Percentiles rank a stretch among this genome's conserved stretches.
phyloP scores from a whole-genome alignment of 257 asterid genomes.

The Solanum pimpinellifolium region DNA sequence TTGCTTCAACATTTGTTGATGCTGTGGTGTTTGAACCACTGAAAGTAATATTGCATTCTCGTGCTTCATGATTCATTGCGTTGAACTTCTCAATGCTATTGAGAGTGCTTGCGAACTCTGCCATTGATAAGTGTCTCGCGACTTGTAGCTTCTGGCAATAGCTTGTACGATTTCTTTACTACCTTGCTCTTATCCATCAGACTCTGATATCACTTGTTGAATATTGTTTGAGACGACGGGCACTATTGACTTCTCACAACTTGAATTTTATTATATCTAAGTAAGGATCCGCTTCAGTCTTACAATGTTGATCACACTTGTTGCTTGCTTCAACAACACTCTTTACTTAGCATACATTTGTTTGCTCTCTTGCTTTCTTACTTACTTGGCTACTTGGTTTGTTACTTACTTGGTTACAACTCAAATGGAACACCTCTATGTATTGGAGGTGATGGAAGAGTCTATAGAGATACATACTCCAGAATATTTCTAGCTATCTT shows the following conservation, averaged over 20 bases:
- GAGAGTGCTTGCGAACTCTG: not conserved
- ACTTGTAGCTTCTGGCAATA: not conserved
- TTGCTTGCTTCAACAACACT: not conserved
- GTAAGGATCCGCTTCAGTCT: not conserved
- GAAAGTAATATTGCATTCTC: not conserved
- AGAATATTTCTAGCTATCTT: not conserved
- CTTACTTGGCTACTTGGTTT: not conserved
- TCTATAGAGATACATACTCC: not conserved
- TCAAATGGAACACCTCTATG: not conserved
- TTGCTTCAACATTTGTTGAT: not conserved
- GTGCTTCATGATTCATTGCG: not conserved
- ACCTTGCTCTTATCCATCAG: not conserved
- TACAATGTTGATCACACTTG: not conserved
- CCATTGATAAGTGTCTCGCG: not conserved
- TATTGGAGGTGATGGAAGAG: not conserved
- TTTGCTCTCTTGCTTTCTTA: not conserved
- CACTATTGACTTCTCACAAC: not conserved
- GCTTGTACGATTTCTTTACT: not conserved
- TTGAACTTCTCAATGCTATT: not conserved
- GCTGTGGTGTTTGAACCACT: not conserved
- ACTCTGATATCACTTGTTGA: not conserved
- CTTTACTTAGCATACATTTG: not conserved
- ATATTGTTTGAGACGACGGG: not conserved
- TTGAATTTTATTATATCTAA: not conserved
- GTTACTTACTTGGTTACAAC: not conserved